These are phyloP conservation scores for Aspergillus viridinutans DNA, from an alignment of 2,329 filamentous ascomycete genomes.

Conservation along the genomic window DNA sequence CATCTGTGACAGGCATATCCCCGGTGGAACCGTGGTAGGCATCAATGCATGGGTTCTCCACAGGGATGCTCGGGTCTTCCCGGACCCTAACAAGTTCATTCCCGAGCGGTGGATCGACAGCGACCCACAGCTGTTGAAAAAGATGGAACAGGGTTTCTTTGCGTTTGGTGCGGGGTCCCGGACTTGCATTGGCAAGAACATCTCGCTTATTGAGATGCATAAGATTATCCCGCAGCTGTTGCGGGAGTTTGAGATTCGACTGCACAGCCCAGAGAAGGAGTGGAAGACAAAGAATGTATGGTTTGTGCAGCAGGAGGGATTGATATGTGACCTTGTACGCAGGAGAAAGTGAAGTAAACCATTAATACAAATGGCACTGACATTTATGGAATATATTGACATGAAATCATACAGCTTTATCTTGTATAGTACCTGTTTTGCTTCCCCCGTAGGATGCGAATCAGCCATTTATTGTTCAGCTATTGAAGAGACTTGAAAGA, in stretches of 20 bases:
- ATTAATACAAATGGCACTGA: too few relatives aligned
- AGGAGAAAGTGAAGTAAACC: neutral
- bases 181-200: constrained; percentile 31
- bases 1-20: constrained; percentile 30
- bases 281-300: constrained; percentile 15
- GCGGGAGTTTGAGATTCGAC: constrained; percentile 15
- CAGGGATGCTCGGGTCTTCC: constrained; percentile 37
- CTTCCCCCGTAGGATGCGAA: too few relatives aligned
- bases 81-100: constrained; percentile 37
- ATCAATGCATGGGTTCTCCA: constrained; percentile 45
- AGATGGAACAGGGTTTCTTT: constrained; percentile 30
- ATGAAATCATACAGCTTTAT: too few relatives aligned
- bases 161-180: constrained; percentile 28
- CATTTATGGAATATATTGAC: too few relatives aligned
- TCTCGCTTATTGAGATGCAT: constrained; percentile 31
- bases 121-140: constrained; percentile 17
- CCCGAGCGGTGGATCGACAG: constrained; percentile 46
- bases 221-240: constrained; percentile 29
- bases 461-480: neutral
- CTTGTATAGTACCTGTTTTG: too few relatives aligned
- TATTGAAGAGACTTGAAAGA: neutral
- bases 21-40: constrained; percentile 39
- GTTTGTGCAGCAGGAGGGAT: constrained; percentile 18
- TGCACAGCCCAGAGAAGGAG: constrained; percentile 2
- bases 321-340: neutral